phyloP scores from a whole-genome alignment of 148 eudicot species.

The Tetragonia tetragonoides region DNA sequence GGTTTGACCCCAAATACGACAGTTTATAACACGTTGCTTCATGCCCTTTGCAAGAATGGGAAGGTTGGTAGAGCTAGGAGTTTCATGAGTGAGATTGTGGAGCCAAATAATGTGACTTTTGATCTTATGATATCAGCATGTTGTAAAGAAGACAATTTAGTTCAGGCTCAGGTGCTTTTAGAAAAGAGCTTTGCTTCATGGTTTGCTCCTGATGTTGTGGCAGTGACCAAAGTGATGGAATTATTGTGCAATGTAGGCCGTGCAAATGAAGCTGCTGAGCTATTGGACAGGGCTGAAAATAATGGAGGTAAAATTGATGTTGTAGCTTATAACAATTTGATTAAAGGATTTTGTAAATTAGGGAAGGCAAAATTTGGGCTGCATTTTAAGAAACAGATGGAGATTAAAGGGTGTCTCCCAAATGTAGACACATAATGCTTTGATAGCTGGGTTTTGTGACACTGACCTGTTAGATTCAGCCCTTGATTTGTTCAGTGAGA shows the following conservation, averaged over 20 bases:
- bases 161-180: slow-evolving; percentile 78
- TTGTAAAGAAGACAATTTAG: slow-evolving; percentile 59
- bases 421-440: slow-evolving; percentile 69
- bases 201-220: slow-evolving; percentile 64
- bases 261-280: slow-evolving; percentile 63
- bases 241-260: slow-evolving; percentile 65
- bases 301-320: slow-evolving; percentile 67
- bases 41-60: slow-evolving; percentile 83
- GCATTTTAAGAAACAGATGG: slow-evolving; percentile 77
- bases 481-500: slow-evolving; percentile 74
- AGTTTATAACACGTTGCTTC: slow-evolving; percentile 76
- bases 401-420: slow-evolving; percentile 78
- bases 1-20: slow-evolving; percentile 55
- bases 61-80: slow-evolving; percentile 96
- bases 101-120: slow-evolving; percentile 70
- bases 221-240: slow-evolving; percentile 64
- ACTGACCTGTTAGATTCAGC: slow-evolving; percentile 55
- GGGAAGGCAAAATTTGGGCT: slow-evolving; percentile 64
- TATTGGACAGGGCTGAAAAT: slow-evolving; percentile 63
- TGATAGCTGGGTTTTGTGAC: slow-evolving; percentile 71
- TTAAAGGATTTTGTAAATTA: slow-evolving; percentile 59
- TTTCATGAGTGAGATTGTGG: slow-evolving; percentile 69
- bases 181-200: slow-evolving; percentile 65
- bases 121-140: slow-evolving; percentile 78
- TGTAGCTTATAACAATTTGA: slow-evolving; percentile 76